Conservation (phyloP, 2,329 filamentous ascomycete genomes). For the Cercospora zeae-maydis region DNA sequence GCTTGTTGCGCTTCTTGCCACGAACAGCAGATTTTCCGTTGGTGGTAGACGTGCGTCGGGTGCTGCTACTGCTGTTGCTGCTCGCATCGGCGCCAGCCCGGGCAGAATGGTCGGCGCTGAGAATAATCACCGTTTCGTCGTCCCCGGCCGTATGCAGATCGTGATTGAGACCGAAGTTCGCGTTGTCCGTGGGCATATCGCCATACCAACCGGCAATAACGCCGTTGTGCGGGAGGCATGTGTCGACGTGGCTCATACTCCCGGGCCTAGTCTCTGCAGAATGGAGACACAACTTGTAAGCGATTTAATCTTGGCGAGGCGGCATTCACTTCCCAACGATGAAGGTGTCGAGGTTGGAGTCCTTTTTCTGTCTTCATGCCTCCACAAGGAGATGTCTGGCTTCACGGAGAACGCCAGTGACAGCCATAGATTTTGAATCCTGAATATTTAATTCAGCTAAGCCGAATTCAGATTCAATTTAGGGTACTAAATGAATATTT, state of each 20-base stretch:
- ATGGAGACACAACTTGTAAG: not conserved
- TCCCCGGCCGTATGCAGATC: not conserved
- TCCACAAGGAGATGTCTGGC: not conserved
- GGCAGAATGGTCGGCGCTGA: not conserved
- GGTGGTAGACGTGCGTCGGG: not conserved
- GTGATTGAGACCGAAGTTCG: not conserved
- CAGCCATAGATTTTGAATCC: no score
- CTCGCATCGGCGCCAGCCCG: not conserved
- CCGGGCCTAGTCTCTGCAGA: not conserved
- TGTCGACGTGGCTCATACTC: not conserved
- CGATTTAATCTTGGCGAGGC: not conserved
- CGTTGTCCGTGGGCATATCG: not conserved
- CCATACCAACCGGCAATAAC: not conserved
- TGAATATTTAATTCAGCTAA: no score
- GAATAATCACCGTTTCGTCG: not conserved
- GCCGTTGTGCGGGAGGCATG: not conserved
- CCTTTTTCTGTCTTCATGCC: not conserved
- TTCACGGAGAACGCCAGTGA: not conserved
- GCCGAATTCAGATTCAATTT: no score
- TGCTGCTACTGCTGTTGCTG: not conserved
- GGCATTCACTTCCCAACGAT: not conserved
- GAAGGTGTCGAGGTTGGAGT: not conserved
- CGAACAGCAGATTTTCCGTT: not conserved
- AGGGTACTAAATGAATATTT: no score
- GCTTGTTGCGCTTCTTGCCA: constrained; percentile 67